These are phyloP conservation scores for Salvia miltiorrhiza DNA, from an alignment of 257 asterid species.

Conservation along the genomic window DNA sequence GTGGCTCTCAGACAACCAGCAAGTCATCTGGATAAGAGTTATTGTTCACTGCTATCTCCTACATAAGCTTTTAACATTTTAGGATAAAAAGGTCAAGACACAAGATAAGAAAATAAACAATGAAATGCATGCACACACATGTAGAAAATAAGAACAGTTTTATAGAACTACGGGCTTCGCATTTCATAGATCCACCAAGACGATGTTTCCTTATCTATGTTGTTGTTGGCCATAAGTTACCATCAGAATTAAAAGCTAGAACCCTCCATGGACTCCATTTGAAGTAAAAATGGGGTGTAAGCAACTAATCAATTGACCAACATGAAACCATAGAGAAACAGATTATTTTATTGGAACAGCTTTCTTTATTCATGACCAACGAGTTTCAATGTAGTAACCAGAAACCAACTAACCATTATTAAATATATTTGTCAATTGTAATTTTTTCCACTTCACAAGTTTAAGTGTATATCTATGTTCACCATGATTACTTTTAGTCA, in stretches of 20 bases:
- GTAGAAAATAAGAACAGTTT: neutral
- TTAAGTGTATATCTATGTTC: neutral
- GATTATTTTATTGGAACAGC: neutral
- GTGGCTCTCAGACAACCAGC: slow-evolving; percentile 9
- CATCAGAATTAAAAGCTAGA: neutral
- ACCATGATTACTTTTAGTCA: slow-evolving; percentile 3
- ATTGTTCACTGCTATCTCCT: neutral
- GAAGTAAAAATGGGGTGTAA: neutral
- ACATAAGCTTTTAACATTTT: neutral
- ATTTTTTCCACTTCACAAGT: neutral
- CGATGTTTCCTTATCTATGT: neutral
- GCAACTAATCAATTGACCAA: neutral
- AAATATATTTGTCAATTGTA: neutral
- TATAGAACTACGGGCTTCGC: neutral
- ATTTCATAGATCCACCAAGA: neutral
- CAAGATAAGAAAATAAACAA: neutral
- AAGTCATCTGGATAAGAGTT: neutral
- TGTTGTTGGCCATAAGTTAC: neutral
- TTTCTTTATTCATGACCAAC: neutral
- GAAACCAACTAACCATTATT: neutral
- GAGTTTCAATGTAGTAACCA: neutral
- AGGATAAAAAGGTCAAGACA: neutral
- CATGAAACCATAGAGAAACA: neutral
- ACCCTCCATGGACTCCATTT: neutral
- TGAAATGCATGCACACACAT: neutral